Conservation (phyloP, 140 eudicot species). For the Erigeron philadelphicus region DNA sequence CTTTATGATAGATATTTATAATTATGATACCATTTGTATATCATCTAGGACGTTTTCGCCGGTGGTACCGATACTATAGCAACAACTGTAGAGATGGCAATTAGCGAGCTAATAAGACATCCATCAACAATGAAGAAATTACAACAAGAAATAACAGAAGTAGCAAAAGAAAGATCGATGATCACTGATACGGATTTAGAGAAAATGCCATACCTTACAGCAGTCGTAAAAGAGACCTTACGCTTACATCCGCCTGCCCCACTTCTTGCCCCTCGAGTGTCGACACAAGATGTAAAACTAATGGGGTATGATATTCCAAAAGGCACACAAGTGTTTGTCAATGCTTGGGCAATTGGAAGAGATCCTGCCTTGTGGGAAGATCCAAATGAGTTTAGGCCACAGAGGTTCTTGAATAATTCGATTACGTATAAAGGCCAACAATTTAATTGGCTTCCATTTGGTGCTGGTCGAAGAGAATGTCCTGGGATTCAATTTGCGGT, state of each 20-base stretch:
- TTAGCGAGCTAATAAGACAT: constrained; percentile 23
- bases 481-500: constrained; percentile 16
- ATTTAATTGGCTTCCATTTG: constrained; percentile 26
- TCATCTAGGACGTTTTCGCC: constrained; percentile 22
- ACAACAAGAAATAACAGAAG: constrained; percentile 20
- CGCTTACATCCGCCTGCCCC: constrained; percentile 28
- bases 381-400: too few species aligned
- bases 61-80: constrained; percentile 22
- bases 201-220: constrained; percentile 30
- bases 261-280: constrained; percentile 22
- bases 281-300: constrained; percentile 22
- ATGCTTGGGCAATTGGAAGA: too few species aligned
- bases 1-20: too few species aligned
- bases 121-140: constrained; percentile 21
- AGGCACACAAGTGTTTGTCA: too few species aligned
- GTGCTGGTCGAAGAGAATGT: constrained; percentile 20
- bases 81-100: constrained; percentile 14
- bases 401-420: neutral
- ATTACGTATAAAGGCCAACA: constrained; percentile 22
- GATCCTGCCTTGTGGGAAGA: too few species aligned
- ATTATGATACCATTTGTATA: too few species aligned
- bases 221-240: constrained; percentile 32
- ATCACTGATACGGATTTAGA: constrained; percentile 20
- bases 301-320: constrained; percentile 24
- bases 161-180: constrained; percentile 7